Percentiles rank a stretch among this genome's conserved stretches.
Conservation (phyloP, 768 basidiomycete species). For the Trametopsis cervina region DNA sequence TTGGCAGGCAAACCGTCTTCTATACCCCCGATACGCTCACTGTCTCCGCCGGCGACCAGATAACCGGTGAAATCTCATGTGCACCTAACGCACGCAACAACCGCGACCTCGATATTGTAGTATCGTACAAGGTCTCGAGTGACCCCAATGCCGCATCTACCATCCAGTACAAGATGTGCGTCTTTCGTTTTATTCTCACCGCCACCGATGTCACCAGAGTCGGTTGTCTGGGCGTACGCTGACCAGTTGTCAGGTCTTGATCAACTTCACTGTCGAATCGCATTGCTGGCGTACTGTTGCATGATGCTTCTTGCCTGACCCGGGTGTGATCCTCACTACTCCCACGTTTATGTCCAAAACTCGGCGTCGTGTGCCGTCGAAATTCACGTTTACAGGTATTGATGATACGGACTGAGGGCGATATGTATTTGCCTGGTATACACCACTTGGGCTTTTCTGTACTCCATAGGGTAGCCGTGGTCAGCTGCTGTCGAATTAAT, state of each 20-base stretch:
- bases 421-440: not conserved
- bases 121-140: conserved; percentile 47
- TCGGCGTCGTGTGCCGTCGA: too few species aligned
- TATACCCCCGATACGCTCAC: conserved; percentile 82
- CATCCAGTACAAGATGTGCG: conserved; percentile 85
- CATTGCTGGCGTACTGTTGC: conserved; percentile 6
- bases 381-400: not conserved
- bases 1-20: conserved; percentile 86
- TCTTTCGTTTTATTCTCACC: conserved; percentile 29
- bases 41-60: conserved; percentile 60
- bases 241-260: conserved; percentile 74
- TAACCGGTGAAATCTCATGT: conserved; percentile 69
- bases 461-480: too few species aligned
- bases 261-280: conserved; percentile 15
- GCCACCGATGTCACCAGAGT: not conserved
- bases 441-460: too few species aligned
- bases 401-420: not conserved
- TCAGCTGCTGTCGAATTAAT: too few species aligned
- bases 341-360: too few species aligned
- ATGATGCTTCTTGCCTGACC: not conserved
- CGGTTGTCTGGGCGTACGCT: conserved; percentile 37
- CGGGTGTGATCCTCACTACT: not conserved
- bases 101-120: conserved; percentile 87
- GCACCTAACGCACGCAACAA: conserved; percentile 90
- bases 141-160: conserved; percentile 21